Evolutionary conservation across 2,329 filamentous ascomycete genomes (phyloP).

Genomic region (Fusarium sp.): DNA sequence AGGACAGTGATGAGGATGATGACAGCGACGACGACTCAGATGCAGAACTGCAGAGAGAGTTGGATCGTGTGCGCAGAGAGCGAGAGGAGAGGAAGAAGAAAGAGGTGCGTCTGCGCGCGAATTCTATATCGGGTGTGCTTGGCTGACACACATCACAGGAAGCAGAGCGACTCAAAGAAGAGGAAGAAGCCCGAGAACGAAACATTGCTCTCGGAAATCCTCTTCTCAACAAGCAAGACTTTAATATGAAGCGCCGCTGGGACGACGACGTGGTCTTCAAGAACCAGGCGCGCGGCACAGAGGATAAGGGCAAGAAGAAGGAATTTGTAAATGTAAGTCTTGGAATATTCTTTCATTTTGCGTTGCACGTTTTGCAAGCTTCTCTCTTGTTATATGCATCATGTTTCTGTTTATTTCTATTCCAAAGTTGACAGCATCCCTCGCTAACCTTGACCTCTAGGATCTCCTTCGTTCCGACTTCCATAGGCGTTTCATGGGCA

Average conservation of each 20-base stretch:
- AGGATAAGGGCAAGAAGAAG: conserved; percentile 88
- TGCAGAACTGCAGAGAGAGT: conserved; percentile 89
- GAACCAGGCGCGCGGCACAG: conserved; percentile 95
- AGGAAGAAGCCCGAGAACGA: conserved; percentile 85
- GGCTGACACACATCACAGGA: conserved; percentile 65
- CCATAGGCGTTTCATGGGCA: conserved; percentile 95
- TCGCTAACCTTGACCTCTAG: conserved; percentile 58
- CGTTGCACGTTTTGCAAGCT: conserved; percentile 1
- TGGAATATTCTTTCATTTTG: conserved; percentile 10
- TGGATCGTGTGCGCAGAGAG: conserved; percentile 93
- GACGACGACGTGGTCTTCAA: conserved; percentile 99
- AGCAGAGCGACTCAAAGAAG: conserved; percentile 81
- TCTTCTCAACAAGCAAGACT: conserved; percentile 88
- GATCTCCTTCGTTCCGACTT: conserved; percentile 95
- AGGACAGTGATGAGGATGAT: conserved; percentile 64
- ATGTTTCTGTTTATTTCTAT: not conserved
- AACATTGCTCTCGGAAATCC: conserved; percentile 95
- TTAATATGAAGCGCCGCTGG: conserved; percentile 92
- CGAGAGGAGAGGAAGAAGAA: conserved; percentile 60
- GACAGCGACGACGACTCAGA: conserved; percentile 68
- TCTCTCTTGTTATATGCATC: conserved; percentile 8
- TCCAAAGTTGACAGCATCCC: conserved; percentile 1
- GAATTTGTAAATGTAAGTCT: conserved; percentile 92
- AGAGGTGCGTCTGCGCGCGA: conserved; percentile 48
- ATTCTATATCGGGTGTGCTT: not conserved